Conservation (phyloP, 2,329 filamentous ascomycete genomes). For the Furcasterigmium sp. region DNA sequence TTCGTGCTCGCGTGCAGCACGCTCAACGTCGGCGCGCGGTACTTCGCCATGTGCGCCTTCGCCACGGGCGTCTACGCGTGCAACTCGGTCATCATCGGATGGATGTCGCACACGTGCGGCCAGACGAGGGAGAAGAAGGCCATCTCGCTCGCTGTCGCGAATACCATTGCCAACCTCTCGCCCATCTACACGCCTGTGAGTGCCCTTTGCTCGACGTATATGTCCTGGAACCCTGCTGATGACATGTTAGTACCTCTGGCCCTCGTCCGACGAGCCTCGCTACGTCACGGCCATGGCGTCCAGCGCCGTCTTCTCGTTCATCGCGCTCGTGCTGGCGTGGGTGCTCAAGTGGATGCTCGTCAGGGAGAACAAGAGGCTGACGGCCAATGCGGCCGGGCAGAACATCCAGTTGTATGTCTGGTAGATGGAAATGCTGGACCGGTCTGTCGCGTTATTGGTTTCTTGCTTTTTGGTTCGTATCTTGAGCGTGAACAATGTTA, state of each 20-base stretch:
- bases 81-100: conserved; percentile 37
- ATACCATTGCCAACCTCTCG: conserved; percentile 11
- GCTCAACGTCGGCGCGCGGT: conserved; percentile 22
- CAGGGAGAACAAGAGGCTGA: conserved; percentile 14
- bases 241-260: conserved; percentile 5
- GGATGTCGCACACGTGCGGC: conserved; percentile 32
- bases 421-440: too few relatives aligned
- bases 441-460: too few relatives aligned
- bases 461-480: too few relatives aligned
- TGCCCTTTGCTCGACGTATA: background rate
- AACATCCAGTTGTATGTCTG: background rate
- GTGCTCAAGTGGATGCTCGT: conserved; percentile 17
- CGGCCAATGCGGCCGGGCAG: background rate
- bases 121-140: conserved; percentile 39
- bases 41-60: conserved; percentile 27
- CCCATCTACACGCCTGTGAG: conserved; percentile 11
- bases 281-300: conserved; percentile 30
- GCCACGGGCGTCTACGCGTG: conserved; percentile 28
- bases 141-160: conserved; percentile 23
- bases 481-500: too few relatives aligned
- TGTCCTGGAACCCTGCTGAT: background rate
- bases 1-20: conserved; percentile 27
- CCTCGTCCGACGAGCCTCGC: conserved; percentile 17
- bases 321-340: conserved; percentile 16
- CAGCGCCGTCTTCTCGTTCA: conserved; percentile 10